phyloP scores from a whole-genome alignment of 352 stramenopile genomes.

The Pythium sp. region DNA sequence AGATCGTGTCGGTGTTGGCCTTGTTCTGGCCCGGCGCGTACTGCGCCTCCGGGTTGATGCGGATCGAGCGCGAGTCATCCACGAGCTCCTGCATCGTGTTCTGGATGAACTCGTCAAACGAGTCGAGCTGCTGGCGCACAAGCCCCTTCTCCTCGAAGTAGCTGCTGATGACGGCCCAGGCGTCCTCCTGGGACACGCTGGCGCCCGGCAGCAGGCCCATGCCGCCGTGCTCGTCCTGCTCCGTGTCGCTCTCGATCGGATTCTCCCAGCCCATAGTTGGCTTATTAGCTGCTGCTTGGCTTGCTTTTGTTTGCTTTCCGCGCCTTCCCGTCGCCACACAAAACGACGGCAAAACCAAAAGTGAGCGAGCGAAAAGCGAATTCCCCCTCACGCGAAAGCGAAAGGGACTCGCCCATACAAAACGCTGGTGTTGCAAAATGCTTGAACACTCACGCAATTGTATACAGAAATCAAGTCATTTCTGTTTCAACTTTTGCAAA shows the following conservation, averaged over 20 bases:
- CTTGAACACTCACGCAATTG: no score
- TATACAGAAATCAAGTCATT: no score
- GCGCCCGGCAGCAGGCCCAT: constrained; percentile 57
- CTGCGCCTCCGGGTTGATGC: constrained; percentile 95
- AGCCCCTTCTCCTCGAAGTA: constrained; percentile 99
- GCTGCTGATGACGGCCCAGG: constrained; percentile 98
- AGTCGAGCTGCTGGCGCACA: constrained; percentile 99
- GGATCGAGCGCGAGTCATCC: constrained; percentile 96
- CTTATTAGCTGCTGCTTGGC: background rate
- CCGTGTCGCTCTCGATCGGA: constrained; percentile 56
- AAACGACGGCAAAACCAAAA: constrained; percentile 31
- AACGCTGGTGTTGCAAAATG: no score
- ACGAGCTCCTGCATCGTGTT: constrained; percentile 99
- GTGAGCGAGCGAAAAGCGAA: constrained; percentile 14
- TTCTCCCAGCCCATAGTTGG: constrained; percentile 68
- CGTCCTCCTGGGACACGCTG: constrained; percentile 97
- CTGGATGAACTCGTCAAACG: constrained; percentile 99
- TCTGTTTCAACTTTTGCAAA: no score
- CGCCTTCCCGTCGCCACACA: constrained; percentile 15
- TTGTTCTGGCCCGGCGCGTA: constrained; percentile 95
- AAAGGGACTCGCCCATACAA: no score
- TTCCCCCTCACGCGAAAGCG: no score
- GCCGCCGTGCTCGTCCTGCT: constrained; percentile 39
- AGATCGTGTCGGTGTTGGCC: constrained; percentile 88
- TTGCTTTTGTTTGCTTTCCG: background rate